Conservation (phyloP, 1,284 basidiomycete species). For the Ganoderma leucocontextum region DNA sequence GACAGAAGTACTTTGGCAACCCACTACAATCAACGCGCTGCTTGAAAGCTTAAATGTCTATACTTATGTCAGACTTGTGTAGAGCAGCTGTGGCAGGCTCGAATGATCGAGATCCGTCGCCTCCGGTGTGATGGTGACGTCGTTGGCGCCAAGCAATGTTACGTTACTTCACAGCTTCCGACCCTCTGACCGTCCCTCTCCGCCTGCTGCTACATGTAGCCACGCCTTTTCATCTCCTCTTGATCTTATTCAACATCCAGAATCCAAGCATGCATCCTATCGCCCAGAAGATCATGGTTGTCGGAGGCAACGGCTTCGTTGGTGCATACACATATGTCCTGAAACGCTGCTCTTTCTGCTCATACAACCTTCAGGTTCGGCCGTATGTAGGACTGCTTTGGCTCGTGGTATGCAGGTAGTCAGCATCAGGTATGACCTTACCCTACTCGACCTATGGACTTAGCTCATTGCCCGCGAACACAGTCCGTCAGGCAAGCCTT, state of each 20-base stretch:
- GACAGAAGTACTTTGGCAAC: not conserved
- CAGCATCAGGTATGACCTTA: constrained; percentile 79
- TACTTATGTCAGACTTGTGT: too few relatives aligned
- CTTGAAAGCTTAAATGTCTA: too few relatives aligned
- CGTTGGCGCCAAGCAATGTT: not conserved
- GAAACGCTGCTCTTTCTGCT: not conserved
- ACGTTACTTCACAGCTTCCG: too few relatives aligned
- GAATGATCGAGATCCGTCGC: constrained; percentile 1
- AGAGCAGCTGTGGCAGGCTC: not conserved
- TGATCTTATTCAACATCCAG: not conserved
- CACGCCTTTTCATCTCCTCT: constrained; percentile 2
- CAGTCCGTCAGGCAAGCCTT: constrained; percentile 89
- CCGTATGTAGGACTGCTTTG: constrained; percentile 89
- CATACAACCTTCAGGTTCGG: constrained; percentile 71
- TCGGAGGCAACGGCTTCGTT: constrained; percentile 96
- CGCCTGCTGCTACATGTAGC: not conserved
- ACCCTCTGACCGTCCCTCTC: not conserved
- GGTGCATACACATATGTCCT: constrained; percentile 54
- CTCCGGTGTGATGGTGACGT: not conserved
- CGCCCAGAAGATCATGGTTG: constrained; percentile 78
- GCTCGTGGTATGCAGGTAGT: constrained; percentile 87
- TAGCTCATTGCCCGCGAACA: constrained; percentile 1
- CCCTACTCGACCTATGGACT: constrained; percentile 11
- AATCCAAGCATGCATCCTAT: constrained; percentile 38
- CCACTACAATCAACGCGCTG: too few relatives aligned